A percentile compares a stretch with the other conserved stretches of the same genome.
phyloP scores from a whole-genome alignment of 2,329 filamentous ascomycete genomes.

The Colletotrichum sp. region DNA sequence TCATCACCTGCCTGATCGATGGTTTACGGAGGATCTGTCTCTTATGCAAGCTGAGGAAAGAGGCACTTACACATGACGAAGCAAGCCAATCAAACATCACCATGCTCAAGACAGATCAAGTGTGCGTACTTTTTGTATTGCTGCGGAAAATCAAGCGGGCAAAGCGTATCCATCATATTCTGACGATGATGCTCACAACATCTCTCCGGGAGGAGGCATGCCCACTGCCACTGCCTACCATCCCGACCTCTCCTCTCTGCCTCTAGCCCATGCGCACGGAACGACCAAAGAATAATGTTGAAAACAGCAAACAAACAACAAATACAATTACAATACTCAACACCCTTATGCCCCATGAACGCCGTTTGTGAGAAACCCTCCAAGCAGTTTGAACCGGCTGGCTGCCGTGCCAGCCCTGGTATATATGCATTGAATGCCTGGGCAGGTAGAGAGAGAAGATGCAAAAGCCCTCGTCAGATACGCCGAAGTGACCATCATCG shows the following conservation, averaged over 20 bases:
- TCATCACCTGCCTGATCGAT: no score
- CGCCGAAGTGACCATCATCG: conserved; percentile 1
- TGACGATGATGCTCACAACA: background rate
- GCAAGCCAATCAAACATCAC: background rate
- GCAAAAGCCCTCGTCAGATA: background rate
- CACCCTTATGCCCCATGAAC: conserved; percentile 11
- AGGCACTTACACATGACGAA: background rate
- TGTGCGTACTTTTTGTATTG: conserved; percentile 15
- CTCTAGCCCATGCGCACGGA: background rate
- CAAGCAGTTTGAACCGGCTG: conserved; percentile 6
- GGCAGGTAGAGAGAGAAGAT: conserved; percentile 11
- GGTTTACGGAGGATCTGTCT: no score
- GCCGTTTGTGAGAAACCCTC: background rate
- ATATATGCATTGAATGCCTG: conserved; percentile 18
- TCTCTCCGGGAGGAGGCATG: background rate
- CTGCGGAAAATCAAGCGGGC: conserved; percentile 2
- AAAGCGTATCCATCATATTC: background rate
- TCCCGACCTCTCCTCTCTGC: background rate
- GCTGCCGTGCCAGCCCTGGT: conserved; percentile 12
- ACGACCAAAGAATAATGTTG: background rate
- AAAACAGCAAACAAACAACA: conserved; percentile 3
- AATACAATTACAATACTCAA: conserved; percentile 20
- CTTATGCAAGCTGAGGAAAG: no score
- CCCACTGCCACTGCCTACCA: conserved; percentile 1
- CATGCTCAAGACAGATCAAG: background rate